Percentiles rank a stretch among this genome's conserved stretches.
Evolutionary conservation across 2,329 filamentous ascomycete species (phyloP).

Genomic region (Furcasterigmium furcatum): DNA sequence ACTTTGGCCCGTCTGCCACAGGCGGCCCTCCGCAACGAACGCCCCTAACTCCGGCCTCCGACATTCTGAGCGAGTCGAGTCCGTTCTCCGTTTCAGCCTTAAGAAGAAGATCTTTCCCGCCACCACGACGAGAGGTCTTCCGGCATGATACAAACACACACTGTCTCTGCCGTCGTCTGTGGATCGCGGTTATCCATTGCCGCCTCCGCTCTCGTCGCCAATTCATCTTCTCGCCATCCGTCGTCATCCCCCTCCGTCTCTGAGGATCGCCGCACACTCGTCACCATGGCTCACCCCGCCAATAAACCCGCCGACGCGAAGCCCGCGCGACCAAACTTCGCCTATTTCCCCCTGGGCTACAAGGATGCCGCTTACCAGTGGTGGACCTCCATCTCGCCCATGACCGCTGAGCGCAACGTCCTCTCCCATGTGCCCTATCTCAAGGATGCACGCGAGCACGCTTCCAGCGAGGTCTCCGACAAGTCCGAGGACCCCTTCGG

Average conservation of each 20-base stretch:
- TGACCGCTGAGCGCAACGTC: slow-evolving; percentile 82
- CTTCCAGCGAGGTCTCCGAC: slow-evolving; percentile 37
- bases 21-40: background rate
- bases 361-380: slow-evolving; percentile 91
- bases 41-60: background rate
- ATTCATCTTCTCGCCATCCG: background rate
- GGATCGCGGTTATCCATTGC: slow-evolving; percentile 35
- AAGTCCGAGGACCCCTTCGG: slow-evolving; percentile 72
- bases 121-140: slow-evolving; percentile 4
- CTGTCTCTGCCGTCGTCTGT: slow-evolving; percentile 33
- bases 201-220: slow-evolving; percentile 18
- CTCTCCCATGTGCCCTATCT: slow-evolving; percentile 83
- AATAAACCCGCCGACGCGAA: slow-evolving; percentile 7
- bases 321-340: slow-evolving; percentile 19
- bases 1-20: background rate
- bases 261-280: slow-evolving; percentile 9
- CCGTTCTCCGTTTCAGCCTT: background rate
- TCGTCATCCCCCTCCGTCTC: too few relatives aligned
- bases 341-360: slow-evolving; percentile 82
- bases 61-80: background rate
- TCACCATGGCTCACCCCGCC: slow-evolving; percentile 10
- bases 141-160: slow-evolving; percentile 44
- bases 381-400: slow-evolving; percentile 85
- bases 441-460: slow-evolving; percentile 68
- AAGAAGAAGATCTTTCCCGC: background rate